phyloP scores from a whole-genome alignment of 495 filamentous ascomycete species.

The Hypoxylon trugodes region DNA sequence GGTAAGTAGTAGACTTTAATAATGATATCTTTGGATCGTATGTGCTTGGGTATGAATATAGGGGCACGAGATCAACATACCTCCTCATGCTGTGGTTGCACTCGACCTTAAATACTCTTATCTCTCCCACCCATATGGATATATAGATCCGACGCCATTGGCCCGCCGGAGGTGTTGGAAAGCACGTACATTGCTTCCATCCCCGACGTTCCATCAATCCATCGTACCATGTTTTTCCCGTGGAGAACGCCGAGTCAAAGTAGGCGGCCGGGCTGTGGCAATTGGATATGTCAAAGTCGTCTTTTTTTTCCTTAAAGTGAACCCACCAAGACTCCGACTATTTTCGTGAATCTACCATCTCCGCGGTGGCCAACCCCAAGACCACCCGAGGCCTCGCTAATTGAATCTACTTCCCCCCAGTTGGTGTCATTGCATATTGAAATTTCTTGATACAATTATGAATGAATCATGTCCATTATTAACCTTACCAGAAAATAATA shows the following conservation, averaged over 20 bases:
- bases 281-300: conserved; percentile 11
- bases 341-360: conserved; percentile 38
- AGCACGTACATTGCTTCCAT: conserved; percentile 3
- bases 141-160: conserved; percentile 9
- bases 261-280: conserved; percentile 3
- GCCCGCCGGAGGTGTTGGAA: background rate
- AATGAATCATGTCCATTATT: background rate
- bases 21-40: background rate
- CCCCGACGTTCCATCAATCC: conserved; percentile 12
- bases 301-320: conserved; percentile 11
- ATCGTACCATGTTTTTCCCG: conserved; percentile 30
- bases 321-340: conserved; percentile 21
- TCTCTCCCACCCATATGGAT: background rate
- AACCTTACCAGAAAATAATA: too few species aligned
- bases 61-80: background rate
- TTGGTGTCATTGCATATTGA: background rate
- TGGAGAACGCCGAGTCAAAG: conserved; percentile 25
- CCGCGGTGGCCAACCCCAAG: conserved; percentile 23
- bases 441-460: background rate
- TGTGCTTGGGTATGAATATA: too few species aligned
- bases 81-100: background rate
- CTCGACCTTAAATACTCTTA: conserved; percentile 24
- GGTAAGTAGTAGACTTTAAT: background rate
- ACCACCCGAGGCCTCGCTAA: conserved; percentile 6
- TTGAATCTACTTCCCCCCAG: background rate